Evolutionary conservation across 495 filamentous ascomycete species (phyloP).

Genomic region (Echria macrotheca): DNA sequence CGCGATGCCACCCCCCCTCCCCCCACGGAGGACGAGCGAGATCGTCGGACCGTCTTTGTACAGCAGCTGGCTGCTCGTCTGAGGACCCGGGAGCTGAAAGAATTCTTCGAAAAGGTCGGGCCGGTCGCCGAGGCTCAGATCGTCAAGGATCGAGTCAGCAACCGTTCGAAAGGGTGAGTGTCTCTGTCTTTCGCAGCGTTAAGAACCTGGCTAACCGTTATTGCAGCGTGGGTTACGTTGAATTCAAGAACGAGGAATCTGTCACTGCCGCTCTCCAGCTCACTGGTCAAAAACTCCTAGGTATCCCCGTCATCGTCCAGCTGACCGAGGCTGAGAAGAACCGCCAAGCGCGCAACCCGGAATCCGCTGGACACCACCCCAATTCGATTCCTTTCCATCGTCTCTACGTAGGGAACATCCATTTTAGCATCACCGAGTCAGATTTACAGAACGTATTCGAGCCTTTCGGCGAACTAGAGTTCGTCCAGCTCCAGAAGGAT

Average conservation of each 20-base stretch:
- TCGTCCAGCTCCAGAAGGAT: slow-evolving; percentile 94
- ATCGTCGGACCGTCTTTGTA: slow-evolving; percentile 94
- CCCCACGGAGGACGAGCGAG: slow-evolving; percentile 90
- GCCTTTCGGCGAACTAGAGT: slow-evolving; percentile 96
- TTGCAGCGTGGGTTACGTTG: slow-evolving; percentile 92
- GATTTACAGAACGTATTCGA: slow-evolving; percentile 96
- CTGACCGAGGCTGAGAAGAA: slow-evolving; percentile 99
- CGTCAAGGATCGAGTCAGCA: slow-evolving; percentile 96
- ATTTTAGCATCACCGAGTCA: slow-evolving; percentile 98
- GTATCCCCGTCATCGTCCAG: slow-evolving; percentile 97
- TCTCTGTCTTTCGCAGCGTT: not conserved
- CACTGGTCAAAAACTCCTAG: slow-evolving; percentile 97
- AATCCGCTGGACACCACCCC: slow-evolving; percentile 55
- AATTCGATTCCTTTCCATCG: slow-evolving; percentile 91
- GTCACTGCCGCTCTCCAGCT: slow-evolving; percentile 92
- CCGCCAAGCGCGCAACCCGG: slow-evolving; percentile 84
- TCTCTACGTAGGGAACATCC: slow-evolving; percentile 98
- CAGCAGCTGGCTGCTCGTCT: slow-evolving; percentile 93
- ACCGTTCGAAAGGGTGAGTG: slow-evolving; percentile 92
- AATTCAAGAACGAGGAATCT: slow-evolving; percentile 95
- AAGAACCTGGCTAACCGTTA: slow-evolving; percentile 30
- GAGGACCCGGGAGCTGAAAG: slow-evolving; percentile 84
- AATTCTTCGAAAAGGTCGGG: slow-evolving; percentile 95
- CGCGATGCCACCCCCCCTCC: slow-evolving; percentile 56
- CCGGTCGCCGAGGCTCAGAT: slow-evolving; percentile 97